These are phyloP conservation scores for Plasmodium cynomolgi DNA, from an alignment of 169 alveolate species.

Conservation along the genomic window DNA sequence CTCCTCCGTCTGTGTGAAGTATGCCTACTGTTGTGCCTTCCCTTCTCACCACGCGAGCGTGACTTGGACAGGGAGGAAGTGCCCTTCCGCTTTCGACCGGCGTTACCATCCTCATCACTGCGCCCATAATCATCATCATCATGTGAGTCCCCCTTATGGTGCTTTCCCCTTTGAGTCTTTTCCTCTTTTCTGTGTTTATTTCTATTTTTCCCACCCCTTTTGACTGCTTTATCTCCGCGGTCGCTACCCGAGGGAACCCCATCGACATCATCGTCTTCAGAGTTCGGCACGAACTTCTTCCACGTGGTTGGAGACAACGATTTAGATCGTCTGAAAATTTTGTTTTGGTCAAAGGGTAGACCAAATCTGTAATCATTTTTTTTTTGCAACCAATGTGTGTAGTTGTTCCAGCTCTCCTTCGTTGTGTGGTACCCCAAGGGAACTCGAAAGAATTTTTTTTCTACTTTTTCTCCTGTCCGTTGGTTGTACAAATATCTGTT, in stretches of 20 bases:
- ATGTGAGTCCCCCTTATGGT: background rate
- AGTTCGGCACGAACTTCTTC: slow-evolving; percentile 33
- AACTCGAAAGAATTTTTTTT: slow-evolving; percentile 35
- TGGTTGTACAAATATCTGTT: slow-evolving; percentile 43
- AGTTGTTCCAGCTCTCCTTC: slow-evolving; percentile 54
- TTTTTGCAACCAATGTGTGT: slow-evolving; percentile 64
- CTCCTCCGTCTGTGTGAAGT: background rate
- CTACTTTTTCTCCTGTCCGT: slow-evolving; percentile 45
- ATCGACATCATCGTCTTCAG: background rate
- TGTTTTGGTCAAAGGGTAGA: slow-evolving; percentile 48
- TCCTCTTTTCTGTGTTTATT: background rate
- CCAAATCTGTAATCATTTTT: slow-evolving; percentile 58
- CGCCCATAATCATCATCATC: background rate
- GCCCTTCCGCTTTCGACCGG: background rate
- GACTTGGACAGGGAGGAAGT: background rate
- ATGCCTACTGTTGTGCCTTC: background rate
- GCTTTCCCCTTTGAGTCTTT: background rate
- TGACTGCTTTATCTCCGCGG: background rate
- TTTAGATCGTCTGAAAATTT: slow-evolving; percentile 48
- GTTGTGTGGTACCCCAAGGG: slow-evolving; percentile 58
- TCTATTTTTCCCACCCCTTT: background rate
- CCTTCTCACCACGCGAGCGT: background rate
- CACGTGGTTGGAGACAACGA: slow-evolving; percentile 68
- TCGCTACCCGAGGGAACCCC: background rate
- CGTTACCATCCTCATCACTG: background rate